phyloP scores from a whole-genome alignment of 2,329 filamentous ascomycete species.

The Claviceps sp. region DNA sequence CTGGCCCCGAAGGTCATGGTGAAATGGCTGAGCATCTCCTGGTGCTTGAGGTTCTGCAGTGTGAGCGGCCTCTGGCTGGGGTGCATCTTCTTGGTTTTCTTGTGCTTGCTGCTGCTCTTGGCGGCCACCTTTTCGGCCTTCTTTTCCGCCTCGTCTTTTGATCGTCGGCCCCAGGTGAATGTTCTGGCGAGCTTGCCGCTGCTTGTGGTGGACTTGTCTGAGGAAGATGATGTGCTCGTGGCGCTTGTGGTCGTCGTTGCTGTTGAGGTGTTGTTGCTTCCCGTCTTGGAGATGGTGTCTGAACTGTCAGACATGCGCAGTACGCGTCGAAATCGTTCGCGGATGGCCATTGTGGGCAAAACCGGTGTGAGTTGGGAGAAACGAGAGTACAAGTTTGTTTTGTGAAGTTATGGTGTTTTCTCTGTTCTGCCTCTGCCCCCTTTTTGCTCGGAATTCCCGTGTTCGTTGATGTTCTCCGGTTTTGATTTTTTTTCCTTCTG shows the following conservation, averaged over 20 bases:
- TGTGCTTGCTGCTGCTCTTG: slow-evolving; percentile 8
- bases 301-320: slow-evolving; percentile 23
- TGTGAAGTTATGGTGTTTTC: background rate
- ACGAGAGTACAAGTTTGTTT: background rate
- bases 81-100: slow-evolving; percentile 21
- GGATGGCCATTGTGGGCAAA: slow-evolving; percentile 24
- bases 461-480: background rate
- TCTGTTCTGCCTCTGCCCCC: background rate
- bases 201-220: slow-evolving; percentile 15
- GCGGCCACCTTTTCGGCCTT: background rate
- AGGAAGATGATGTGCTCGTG: slow-evolving; percentile 16
- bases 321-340: slow-evolving; percentile 28
- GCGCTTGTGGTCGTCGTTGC: slow-evolving; percentile 15
- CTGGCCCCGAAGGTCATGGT: slow-evolving; percentile 31
- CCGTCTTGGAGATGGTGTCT: slow-evolving; percentile 19
- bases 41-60: slow-evolving; percentile 31
- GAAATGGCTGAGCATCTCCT: slow-evolving; percentile 32
- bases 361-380: background rate
- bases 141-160: slow-evolving; percentile 10
- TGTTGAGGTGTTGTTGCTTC: slow-evolving; percentile 10
- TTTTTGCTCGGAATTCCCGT: background rate
- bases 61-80: slow-evolving; percentile 33
- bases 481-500: background rate
- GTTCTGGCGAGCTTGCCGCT: slow-evolving; percentile 18
- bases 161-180: slow-evolving; percentile 17